A percentile compares a stretch with the other conserved stretches of the same genome.
These are phyloP conservation scores for Trichosporon inkin DNA, from an alignment of 1,284 basidiomycete genomes.

Conservation along the genomic window DNA sequence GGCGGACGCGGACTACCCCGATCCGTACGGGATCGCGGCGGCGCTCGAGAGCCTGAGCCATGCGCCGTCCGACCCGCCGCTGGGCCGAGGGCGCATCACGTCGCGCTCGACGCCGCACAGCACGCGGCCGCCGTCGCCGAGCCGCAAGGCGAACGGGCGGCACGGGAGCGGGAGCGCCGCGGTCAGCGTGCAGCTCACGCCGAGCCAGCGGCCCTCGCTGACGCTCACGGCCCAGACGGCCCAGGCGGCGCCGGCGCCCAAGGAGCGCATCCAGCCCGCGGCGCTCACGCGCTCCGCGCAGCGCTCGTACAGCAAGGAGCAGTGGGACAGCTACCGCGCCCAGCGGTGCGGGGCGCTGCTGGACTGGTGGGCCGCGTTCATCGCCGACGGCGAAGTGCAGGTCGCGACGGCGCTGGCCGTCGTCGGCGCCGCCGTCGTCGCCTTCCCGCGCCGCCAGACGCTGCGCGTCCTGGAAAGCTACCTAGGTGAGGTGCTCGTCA, in stretches of 20 bases:
- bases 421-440: constrained; percentile 27
- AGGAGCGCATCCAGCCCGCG: constrained; percentile 14
- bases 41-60: constrained; percentile 12
- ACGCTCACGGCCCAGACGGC: not conserved
- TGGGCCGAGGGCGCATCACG: not conserved
- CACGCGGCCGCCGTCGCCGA: constrained; percentile 16
- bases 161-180: not conserved
- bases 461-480: constrained; percentile 40
- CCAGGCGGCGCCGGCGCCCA: no score
- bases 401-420: constrained; percentile 35
- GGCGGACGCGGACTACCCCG: constrained; percentile 27
- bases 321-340: constrained; percentile 22
- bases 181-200: not conserved
- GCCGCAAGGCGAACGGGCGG: not conserved
- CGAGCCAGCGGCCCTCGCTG: constrained; percentile 15
- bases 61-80: no score
- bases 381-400: constrained; percentile 42
- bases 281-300: constrained; percentile 14
- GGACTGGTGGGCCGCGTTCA: constrained; percentile 40
- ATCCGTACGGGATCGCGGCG: constrained; percentile 31
- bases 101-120: constrained; percentile 23
- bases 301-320: constrained; percentile 6
- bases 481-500: constrained; percentile 28
- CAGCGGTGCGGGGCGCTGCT: constrained; percentile 21
- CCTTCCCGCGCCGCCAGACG: constrained; percentile 31